These are phyloP conservation scores for Cryphonectria carpinicola DNA, from an alignment of 2,329 filamentous ascomycete genomes.

Conservation along the genomic window DNA sequence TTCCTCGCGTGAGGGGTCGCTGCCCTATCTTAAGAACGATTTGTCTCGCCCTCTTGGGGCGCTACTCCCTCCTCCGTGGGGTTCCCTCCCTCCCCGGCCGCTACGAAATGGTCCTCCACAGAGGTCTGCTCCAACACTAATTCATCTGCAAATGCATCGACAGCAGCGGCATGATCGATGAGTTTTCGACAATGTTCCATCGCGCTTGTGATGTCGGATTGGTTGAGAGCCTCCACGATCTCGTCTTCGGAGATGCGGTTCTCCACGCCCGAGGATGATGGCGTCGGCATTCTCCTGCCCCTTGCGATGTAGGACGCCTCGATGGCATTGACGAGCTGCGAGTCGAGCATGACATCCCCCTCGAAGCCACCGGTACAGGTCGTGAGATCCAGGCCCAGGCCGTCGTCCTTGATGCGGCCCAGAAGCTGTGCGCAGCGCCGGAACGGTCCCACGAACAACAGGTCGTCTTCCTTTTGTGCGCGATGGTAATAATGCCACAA, in stretches of 20 bases:
- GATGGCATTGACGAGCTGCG: conserved; percentile 17
- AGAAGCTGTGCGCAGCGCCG: conserved; percentile 24
- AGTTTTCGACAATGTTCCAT: neutral
- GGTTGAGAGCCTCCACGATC: neutral
- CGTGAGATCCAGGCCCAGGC: conserved; percentile 7
- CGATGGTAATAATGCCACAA: conserved; percentile 20
- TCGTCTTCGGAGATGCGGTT: neutral
- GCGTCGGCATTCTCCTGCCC: neutral
- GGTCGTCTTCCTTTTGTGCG: neutral
- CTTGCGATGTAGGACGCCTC: conserved; percentile 17
- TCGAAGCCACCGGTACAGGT: conserved; percentile 15
- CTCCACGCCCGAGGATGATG: neutral
- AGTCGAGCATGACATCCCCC: conserved; percentile 22
- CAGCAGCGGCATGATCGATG: neutral
- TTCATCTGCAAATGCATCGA: neutral
- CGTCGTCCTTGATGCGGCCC: neutral
- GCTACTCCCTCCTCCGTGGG: neutral
- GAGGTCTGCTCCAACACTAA: too few relatives aligned
- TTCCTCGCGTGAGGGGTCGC: neutral
- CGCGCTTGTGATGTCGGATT: conserved; percentile 4
- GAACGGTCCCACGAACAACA: conserved; percentile 17
- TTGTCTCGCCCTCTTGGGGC: neutral
- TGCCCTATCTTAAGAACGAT: neutral
- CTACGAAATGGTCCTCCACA: neutral
- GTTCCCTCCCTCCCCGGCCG: neutral